phyloP scores from a whole-genome alignment of 768 basidiomycete species.

The Lyophyllum shimeji region DNA sequence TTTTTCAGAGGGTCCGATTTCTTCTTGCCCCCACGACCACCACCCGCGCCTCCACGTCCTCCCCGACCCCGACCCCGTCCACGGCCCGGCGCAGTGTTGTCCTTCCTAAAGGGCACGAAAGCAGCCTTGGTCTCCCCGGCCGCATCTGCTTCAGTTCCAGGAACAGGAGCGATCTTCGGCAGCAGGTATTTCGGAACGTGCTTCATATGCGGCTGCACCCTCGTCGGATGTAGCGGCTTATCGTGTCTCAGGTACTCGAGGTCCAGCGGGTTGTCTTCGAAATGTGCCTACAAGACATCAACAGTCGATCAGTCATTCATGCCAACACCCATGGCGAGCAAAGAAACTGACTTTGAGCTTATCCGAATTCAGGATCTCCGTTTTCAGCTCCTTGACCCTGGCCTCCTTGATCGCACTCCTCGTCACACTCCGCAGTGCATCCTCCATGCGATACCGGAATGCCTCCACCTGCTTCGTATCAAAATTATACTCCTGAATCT shows the following conservation, averaged over 20 bases:
- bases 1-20: slow-evolving; percentile 84
- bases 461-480: slow-evolving; percentile 96
- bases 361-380: slow-evolving; percentile 92
- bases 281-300: slow-evolving; percentile 73
- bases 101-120: slow-evolving; percentile 78
- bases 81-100: slow-evolving; percentile 41
- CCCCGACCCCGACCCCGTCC: slow-evolving; percentile 58
- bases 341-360: slow-evolving; percentile 81
- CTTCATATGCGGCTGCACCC: slow-evolving; percentile 93
- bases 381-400: slow-evolving; percentile 88
- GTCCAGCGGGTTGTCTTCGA: slow-evolving; percentile 95
- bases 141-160: slow-evolving; percentile 29
- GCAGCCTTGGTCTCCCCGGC: slow-evolving; percentile 34
- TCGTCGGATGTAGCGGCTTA: slow-evolving; percentile 86
- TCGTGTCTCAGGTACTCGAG: slow-evolving; percentile 93
- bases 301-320: slow-evolving; percentile 1
- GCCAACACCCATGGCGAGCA: neutral
- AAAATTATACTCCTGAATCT: slow-evolving; percentile 88
- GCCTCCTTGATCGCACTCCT: slow-evolving; percentile 86
- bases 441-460: slow-evolving; percentile 98
- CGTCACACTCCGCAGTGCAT: slow-evolving; percentile 88
- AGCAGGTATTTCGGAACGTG: slow-evolving; percentile 92
- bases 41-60: slow-evolving; percentile 47
- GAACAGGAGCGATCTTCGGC: slow-evolving; percentile 72
- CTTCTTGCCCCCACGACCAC: slow-evolving; percentile 60